phyloP scores from a whole-genome alignment of 2,329 filamentous ascomycete species.

The Trichoderma sp. region DNA sequence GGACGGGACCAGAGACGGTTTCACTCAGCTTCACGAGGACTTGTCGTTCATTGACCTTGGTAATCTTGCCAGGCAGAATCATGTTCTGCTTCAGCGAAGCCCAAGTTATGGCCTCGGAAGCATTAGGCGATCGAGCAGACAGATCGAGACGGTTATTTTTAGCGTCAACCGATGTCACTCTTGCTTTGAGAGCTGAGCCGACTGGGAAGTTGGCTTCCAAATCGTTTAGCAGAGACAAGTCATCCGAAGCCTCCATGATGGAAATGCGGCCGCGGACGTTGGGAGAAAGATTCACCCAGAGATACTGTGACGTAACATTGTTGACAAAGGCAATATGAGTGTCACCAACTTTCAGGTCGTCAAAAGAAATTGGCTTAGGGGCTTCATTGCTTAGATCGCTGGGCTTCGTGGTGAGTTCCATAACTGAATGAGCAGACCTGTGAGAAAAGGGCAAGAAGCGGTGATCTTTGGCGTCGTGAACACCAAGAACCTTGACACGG shows the following conservation, averaged over 20 bases:
- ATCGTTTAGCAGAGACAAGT: slow-evolving; percentile 74
- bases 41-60: slow-evolving; percentile 79
- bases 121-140: slow-evolving; percentile 64
- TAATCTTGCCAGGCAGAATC: slow-evolving; percentile 78
- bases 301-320: slow-evolving; percentile 72
- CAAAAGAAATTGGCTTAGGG: slow-evolving; percentile 59
- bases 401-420: slow-evolving; percentile 81
- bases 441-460: slow-evolving; percentile 90
- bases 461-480: slow-evolving; percentile 87
- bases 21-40: slow-evolving; percentile 84
- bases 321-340: slow-evolving; percentile 83
- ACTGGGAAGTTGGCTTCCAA: slow-evolving; percentile 78
- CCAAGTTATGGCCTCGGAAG: slow-evolving; percentile 55
- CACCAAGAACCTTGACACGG: slow-evolving; percentile 73
- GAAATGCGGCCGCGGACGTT: slow-evolving; percentile 81
- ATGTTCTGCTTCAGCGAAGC: slow-evolving; percentile 72
- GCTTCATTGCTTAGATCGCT: slow-evolving; percentile 54
- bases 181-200: slow-evolving; percentile 81
- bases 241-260: slow-evolving; percentile 80
- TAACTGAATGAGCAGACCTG: slow-evolving; percentile 73
- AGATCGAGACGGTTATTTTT: slow-evolving; percentile 76
- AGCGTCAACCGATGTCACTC: slow-evolving; percentile 70
- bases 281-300: slow-evolving; percentile 90
- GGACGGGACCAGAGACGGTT: slow-evolving; percentile 71
- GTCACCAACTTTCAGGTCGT: slow-evolving; percentile 68